Conservation (phyloP, 2,329 filamentous ascomycete genomes). For the Trichoderma lentiforme region DNA sequence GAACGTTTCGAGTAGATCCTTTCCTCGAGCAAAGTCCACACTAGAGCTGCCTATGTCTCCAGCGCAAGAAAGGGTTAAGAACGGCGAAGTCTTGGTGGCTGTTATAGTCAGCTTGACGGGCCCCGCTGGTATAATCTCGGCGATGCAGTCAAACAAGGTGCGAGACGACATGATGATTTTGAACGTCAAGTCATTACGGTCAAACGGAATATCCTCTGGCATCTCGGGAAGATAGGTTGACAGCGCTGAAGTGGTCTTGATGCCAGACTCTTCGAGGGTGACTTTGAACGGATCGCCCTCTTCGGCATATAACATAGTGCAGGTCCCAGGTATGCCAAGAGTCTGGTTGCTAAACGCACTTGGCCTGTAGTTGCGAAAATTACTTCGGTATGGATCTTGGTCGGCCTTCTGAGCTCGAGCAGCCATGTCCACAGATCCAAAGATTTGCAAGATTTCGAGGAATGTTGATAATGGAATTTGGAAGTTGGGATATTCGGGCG, state of each 20-base stretch:
- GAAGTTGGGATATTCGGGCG: constrained; percentile 62
- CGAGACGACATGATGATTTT: constrained; percentile 91
- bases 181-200: constrained; percentile 73
- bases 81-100: constrained; percentile 62
- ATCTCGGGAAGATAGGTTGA: constrained; percentile 79
- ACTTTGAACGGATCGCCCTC: constrained; percentile 78
- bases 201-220: constrained; percentile 81
- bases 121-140: constrained; percentile 66
- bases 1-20: constrained; percentile 72
- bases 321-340: constrained; percentile 80
- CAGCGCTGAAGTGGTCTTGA: constrained; percentile 85
- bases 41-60: constrained; percentile 58
- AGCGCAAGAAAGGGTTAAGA: constrained; percentile 67
- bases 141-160: constrained; percentile 68
- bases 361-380: constrained; percentile 58
- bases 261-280: constrained; percentile 78
- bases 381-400: constrained; percentile 58
- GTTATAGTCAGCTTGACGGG: constrained; percentile 69
- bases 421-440: constrained; percentile 73
- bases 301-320: constrained; percentile 73
- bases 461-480: constrained; percentile 83
- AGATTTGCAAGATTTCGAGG: constrained; percentile 92
- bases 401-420: constrained; percentile 57
- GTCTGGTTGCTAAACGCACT: constrained; percentile 82
- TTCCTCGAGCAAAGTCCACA: constrained; percentile 63